Conservation (phyloP, 176 grass and related monocot species). For the Bonia amplexicaulis region DNA sequence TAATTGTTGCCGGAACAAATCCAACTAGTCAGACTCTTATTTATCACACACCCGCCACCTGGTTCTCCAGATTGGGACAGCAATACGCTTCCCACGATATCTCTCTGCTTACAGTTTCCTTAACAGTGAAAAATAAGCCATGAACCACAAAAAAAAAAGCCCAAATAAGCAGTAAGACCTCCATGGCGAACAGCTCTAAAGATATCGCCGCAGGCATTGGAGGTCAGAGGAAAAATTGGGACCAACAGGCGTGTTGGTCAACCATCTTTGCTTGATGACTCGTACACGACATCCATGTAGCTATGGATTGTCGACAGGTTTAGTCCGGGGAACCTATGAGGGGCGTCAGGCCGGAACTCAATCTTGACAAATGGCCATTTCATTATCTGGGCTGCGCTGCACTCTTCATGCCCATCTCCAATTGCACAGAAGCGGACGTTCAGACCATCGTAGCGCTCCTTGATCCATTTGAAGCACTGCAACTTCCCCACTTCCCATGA, state of each 20-base stretch:
- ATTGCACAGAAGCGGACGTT: constrained; percentile 76
- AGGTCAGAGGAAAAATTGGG: background rate
- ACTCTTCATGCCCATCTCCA: constrained; percentile 77
- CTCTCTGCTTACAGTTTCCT: too few relatives aligned
- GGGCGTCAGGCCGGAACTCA: constrained; percentile 51
- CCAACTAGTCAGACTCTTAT: too few relatives aligned
- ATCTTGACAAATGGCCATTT: constrained; percentile 92
- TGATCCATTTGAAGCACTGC: constrained; percentile 97
- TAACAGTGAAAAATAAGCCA: too few relatives aligned
- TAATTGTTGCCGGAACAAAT: too few relatives aligned
- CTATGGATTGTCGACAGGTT: constrained; percentile 49
- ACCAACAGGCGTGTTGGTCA: background rate
- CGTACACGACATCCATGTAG: constrained; percentile 60
- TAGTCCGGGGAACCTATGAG: constrained; percentile 74
- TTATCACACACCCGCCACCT: too few relatives aligned
- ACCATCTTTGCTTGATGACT: constrained; percentile 46
- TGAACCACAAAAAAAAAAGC: too few relatives aligned
- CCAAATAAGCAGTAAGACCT: background rate
- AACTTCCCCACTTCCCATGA: constrained; percentile 91
- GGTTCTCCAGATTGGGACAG: too few relatives aligned
- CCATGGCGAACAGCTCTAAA: background rate
- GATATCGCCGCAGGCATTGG: background rate
- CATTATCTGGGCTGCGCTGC: constrained; percentile 62
- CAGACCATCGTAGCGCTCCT: constrained; percentile 59
- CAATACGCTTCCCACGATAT: too few relatives aligned